phyloP scores from a whole-genome alignment of 257 asterid genomes.

The Capsicum chinense region DNA sequence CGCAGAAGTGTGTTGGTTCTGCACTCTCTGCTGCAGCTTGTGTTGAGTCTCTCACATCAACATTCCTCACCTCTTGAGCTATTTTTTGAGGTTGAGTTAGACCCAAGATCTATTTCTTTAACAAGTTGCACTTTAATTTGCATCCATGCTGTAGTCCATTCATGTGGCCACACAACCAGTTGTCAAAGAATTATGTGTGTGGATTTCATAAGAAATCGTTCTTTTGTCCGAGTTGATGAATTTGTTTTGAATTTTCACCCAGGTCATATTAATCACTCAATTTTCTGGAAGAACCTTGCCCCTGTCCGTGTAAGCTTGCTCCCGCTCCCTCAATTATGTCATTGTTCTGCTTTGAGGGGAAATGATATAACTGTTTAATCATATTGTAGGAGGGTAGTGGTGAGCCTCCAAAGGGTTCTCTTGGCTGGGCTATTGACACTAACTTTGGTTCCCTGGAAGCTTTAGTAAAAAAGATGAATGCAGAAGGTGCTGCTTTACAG shows the following conservation, averaged over 20 bases:
- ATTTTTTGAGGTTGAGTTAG: neutral
- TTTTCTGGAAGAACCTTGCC: constrained; percentile 93
- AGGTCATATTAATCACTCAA: constrained; percentile 92
- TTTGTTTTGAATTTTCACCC: constrained; percentile 18
- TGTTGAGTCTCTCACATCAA: neutral
- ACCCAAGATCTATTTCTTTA: neutral
- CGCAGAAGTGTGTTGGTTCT: neutral
- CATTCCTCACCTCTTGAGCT: neutral
- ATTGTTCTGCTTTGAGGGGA: neutral
- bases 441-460: constrained; percentile 73
- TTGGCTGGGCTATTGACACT: constrained; percentile 68
- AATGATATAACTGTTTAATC: constrained; percentile 16
- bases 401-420: constrained; percentile 72
- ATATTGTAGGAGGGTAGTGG: constrained; percentile 79
- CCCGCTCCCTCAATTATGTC: constrained; percentile 16
- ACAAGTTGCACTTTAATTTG: neutral
- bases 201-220: neutral
- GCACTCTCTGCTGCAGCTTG: neutral
- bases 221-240: neutral
- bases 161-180: neutral
- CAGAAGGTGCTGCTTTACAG: constrained; percentile 85
- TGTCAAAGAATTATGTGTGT: neutral
- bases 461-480: constrained; percentile 65
- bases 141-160: neutral
- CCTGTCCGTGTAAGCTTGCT: constrained; percentile 64